Evolutionary conservation across 2,329 filamentous ascomycete genomes (phyloP).

Genomic region (Pseudocercospora eumusae): DNA sequence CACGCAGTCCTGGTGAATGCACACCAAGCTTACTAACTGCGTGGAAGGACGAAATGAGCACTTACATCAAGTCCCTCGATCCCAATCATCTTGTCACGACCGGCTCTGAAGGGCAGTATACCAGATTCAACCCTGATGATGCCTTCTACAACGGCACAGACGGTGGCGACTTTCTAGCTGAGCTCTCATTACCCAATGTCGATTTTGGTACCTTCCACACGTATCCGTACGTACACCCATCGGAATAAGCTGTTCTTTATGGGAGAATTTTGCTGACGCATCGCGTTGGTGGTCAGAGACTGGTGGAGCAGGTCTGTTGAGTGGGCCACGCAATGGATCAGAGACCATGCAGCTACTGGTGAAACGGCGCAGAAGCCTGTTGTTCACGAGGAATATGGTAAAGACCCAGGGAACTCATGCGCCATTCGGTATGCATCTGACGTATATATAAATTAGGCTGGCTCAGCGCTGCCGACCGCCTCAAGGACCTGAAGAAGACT

Average conservation of each 20-base stretch:
- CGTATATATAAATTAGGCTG: slow-evolving; percentile 35
- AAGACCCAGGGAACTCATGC: neutral
- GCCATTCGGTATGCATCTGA: neutral
- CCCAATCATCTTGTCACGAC: slow-evolving; percentile 57
- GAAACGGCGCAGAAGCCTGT: slow-evolving; percentile 54
- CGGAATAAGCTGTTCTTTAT: neutral
- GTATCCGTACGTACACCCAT: slow-evolving; percentile 46
- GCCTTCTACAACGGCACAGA: slow-evolving; percentile 47
- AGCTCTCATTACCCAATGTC: slow-evolving; percentile 51
- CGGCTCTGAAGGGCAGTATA: slow-evolving; percentile 49
- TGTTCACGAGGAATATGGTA: slow-evolving; percentile 57
- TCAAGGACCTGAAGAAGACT: slow-evolving; percentile 49
- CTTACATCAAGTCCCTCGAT: slow-evolving; percentile 57
- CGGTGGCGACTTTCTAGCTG: slow-evolving; percentile 57
- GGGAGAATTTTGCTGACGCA: neutral
- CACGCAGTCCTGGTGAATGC: slow-evolving; percentile 53
- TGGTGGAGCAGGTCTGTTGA: slow-evolving; percentile 56
- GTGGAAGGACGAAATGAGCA: slow-evolving; percentile 59
- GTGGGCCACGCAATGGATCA: slow-evolving; percentile 59
- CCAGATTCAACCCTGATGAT: slow-evolving; percentile 3
- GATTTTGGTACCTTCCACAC: slow-evolving; percentile 60
- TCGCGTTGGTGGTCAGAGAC: slow-evolving; percentile 35
- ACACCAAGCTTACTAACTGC: slow-evolving; percentile 46
- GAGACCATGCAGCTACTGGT: slow-evolving; percentile 53
- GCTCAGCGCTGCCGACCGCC: slow-evolving; percentile 53